A percentile compares a stretch with the other conserved stretches of the same genome.
Evolutionary conservation across 257 asterid genomes (phyloP).

Genomic region (Nyctanthes arbortristis): DNA sequence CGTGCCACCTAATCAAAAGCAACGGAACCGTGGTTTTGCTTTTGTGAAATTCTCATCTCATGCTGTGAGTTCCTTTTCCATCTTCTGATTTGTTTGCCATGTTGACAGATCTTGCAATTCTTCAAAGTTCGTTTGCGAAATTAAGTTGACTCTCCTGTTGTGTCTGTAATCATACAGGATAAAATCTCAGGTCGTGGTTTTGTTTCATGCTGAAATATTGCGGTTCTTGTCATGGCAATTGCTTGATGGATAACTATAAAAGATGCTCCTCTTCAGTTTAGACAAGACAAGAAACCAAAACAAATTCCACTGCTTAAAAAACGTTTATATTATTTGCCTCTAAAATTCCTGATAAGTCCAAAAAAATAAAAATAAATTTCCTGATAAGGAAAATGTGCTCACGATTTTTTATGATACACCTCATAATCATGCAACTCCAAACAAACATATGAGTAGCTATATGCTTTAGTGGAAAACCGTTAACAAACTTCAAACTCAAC

Average conservation of each 20-base stretch:
- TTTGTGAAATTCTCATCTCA: constrained; percentile 84
- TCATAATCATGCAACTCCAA: constrained; percentile 15
- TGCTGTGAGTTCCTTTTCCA: constrained; percentile 60
- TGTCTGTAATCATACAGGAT: constrained; percentile 82
- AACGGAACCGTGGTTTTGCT: constrained; percentile 83
- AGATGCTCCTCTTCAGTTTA: not conserved
- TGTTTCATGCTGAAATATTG: constrained; percentile 30
- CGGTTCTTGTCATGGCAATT: constrained; percentile 6
- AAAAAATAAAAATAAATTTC: constrained; percentile 11
- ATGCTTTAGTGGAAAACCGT: not conserved
- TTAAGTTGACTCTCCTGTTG: constrained; percentile 58
- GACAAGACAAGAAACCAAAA: constrained; percentile 6
- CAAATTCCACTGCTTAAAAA: constrained; percentile 3
- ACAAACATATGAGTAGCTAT: not conserved
- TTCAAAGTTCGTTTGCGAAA: constrained; percentile 26
- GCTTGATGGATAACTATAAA: not conserved
- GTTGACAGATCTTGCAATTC: constrained; percentile 22
- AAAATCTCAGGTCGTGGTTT: constrained; percentile 87
- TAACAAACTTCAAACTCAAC: not conserved
- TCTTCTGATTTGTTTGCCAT: constrained; percentile 19
- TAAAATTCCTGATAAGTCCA: too few relatives aligned
- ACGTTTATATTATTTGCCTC: constrained; percentile 11
- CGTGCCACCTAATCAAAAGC: constrained; percentile 55
- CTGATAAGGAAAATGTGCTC: constrained; percentile 2
- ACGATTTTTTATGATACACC: constrained; percentile 11